Evolutionary conservation across 208 protist genomes (phyloP).

Genomic region (Strigomonas culicis): DNA sequence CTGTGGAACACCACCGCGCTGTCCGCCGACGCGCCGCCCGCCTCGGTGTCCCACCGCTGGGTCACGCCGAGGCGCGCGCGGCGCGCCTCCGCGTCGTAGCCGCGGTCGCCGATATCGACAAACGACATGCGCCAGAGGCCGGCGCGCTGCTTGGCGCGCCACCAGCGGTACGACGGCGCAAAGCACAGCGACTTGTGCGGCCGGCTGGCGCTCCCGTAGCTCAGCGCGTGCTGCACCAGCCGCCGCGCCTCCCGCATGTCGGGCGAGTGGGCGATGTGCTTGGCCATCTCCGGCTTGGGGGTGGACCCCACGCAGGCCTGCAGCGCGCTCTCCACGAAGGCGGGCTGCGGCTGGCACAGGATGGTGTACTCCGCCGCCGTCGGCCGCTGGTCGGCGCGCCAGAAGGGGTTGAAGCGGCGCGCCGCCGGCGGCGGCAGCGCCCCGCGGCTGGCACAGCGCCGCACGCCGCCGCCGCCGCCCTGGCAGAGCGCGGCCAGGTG

Average conservation of each 20-base stretch:
- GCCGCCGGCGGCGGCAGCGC: background rate
- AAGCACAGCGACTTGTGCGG: slow-evolving; percentile 64
- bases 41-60: slow-evolving; percentile 12
- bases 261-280: slow-evolving; percentile 33
- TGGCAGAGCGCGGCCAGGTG: slow-evolving; percentile 1
- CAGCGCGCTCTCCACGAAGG: slow-evolving; percentile 37
- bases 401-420: slow-evolving; percentile 13
- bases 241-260: slow-evolving; percentile 22
- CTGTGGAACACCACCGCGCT: slow-evolving; percentile 15
- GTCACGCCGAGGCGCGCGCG: slow-evolving; percentile 36
- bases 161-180: slow-evolving; percentile 73
- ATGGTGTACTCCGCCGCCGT: slow-evolving; percentile 82
- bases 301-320: slow-evolving; percentile 43
- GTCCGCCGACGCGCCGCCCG: slow-evolving; percentile 7
- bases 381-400: slow-evolving; percentile 32
- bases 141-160: slow-evolving; percentile 42
- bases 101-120: slow-evolving; percentile 62
- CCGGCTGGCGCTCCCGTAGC: slow-evolving; percentile 24
- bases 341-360: slow-evolving; percentile 37
- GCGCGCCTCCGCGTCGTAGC: slow-evolving; percentile 33
- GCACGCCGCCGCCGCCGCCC: background rate
- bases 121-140: slow-evolving; percentile 73
- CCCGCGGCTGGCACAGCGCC: background rate
- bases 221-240: slow-evolving; percentile 32
- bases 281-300: slow-evolving; percentile 34